phyloP scores from a whole-genome alignment of 148 eudicot genomes.

The Fallopia convolvulus region DNA sequence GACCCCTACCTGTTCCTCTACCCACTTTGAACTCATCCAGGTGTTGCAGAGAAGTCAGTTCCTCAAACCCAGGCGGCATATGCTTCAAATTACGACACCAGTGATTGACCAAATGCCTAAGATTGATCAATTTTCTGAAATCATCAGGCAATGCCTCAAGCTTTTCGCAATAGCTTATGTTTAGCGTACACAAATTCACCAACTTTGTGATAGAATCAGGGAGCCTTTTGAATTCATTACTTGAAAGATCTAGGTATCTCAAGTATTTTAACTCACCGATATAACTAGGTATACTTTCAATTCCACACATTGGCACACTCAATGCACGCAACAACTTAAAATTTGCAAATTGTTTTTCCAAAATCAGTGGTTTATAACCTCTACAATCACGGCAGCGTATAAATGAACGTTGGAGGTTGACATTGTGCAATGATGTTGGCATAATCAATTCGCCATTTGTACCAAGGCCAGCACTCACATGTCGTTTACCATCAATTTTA shows the following conservation, averaged over 20 bases:
- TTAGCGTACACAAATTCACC: constrained; percentile 24
- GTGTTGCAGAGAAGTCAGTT: too few species aligned
- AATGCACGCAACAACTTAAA: neutral
- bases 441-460: too few species aligned
- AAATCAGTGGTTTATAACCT: too few species aligned
- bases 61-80: too few species aligned
- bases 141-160: constrained; percentile 14
- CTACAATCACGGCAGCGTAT: too few species aligned
- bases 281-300: neutral
- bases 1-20: too few species aligned
- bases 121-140: constrained; percentile 7
- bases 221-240: neutral
- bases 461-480: too few species aligned
- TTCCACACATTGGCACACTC: neutral
- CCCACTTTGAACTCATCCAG: too few species aligned
- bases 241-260: constrained; percentile 29
- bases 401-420: neutral
- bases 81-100: too few species aligned
- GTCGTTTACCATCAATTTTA: too few species aligned
- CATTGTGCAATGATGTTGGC: too few species aligned
- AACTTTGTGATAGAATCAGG: constrained; percentile 23
- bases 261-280: constrained; percentile 10
- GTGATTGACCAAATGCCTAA: constrained; percentile 12
- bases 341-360: neutral
- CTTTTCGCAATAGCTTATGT: neutral